These are phyloP conservation scores for Podaxis rugospora DNA, from an alignment of 768 basidiomycete species.

Conservation along the genomic window DNA sequence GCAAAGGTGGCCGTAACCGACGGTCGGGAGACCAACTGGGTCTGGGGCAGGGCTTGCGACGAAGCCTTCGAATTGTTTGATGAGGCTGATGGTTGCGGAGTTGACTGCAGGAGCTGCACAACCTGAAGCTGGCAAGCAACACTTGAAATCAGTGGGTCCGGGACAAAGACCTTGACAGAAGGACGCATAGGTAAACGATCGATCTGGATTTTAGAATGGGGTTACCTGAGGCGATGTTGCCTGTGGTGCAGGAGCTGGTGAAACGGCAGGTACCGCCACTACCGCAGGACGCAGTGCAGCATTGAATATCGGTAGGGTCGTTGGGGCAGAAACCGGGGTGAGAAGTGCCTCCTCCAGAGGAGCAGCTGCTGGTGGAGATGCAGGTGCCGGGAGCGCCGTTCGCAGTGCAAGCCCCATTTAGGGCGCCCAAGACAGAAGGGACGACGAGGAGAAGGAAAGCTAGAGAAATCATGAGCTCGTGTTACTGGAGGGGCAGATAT, in stretches of 20 bases:
- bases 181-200: not conserved
- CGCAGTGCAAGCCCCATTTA: constrained; percentile 22
- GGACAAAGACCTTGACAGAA: constrained; percentile 22
- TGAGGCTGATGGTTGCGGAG: constrained; percentile 23
- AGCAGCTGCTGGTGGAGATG: constrained; percentile 20
- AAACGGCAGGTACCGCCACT: constrained; percentile 23
- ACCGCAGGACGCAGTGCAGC: constrained; percentile 25
- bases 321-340: constrained; percentile 22
- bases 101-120: constrained; percentile 21
- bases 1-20: constrained; percentile 32
- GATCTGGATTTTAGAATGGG: not conserved
- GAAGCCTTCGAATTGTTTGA: constrained; percentile 31
- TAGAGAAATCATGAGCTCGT: not conserved
- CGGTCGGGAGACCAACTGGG: constrained; percentile 31
- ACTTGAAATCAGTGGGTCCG: constrained; percentile 21
- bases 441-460: not conserved
- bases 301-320: constrained; percentile 22
- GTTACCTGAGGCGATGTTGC: constrained; percentile 19
- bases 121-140: constrained; percentile 19
- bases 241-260: constrained; percentile 18
- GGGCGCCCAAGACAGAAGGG: constrained; percentile 14
- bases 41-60: constrained; percentile 29
- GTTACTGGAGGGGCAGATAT: not conserved
- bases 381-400: constrained; percentile 23
- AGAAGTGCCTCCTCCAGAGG: constrained; percentile 19